These are phyloP conservation scores for Xylariales sp. DNA, from an alignment of 2,329 filamentous ascomycete species.

Conservation along the genomic window DNA sequence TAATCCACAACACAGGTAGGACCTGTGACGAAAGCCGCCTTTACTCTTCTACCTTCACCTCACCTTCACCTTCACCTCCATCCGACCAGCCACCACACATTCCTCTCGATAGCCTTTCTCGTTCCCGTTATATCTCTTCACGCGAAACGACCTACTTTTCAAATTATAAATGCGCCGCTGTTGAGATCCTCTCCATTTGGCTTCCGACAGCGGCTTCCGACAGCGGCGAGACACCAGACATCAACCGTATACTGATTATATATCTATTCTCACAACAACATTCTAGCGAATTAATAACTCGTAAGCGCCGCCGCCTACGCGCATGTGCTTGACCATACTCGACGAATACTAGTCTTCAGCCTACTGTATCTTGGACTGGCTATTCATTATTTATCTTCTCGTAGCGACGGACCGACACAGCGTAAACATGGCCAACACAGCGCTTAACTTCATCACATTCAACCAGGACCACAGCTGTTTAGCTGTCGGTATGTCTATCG, in stretches of 20 bases:
- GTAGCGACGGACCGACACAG: slow-evolving; percentile 1
- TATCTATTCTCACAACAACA: neutral
- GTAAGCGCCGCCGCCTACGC: neutral
- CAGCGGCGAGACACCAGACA: slow-evolving; percentile 27
- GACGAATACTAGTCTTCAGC: neutral
- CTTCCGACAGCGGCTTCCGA: slow-evolving; percentile 34
- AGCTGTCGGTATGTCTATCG: slow-evolving; percentile 78
- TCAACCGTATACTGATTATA: neutral
- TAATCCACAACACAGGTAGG: too few species aligned
- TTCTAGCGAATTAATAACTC: neutral
- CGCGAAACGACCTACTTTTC: neutral
- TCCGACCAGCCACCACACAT: slow-evolving; percentile 20
- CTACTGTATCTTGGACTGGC: neutral
- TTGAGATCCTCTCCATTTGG: slow-evolving; percentile 28
- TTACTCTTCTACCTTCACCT: neutral
- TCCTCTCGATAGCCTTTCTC: slow-evolving; percentile 3
- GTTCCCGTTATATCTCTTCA: slow-evolving; percentile 3
- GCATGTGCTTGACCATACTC: neutral
- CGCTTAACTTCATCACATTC: slow-evolving; percentile 98
- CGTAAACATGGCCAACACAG: slow-evolving; percentile 69
- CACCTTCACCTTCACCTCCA: slow-evolving; percentile 6
- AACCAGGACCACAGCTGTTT: slow-evolving; percentile 99
- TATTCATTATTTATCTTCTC: neutral
- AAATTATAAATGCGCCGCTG: slow-evolving; percentile 35
- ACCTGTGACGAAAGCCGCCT: slow-evolving; percentile 8